Evolutionary conservation across 31 red algal species (phyloP).

Genomic region (Porphyra umbilicalis): DNA sequence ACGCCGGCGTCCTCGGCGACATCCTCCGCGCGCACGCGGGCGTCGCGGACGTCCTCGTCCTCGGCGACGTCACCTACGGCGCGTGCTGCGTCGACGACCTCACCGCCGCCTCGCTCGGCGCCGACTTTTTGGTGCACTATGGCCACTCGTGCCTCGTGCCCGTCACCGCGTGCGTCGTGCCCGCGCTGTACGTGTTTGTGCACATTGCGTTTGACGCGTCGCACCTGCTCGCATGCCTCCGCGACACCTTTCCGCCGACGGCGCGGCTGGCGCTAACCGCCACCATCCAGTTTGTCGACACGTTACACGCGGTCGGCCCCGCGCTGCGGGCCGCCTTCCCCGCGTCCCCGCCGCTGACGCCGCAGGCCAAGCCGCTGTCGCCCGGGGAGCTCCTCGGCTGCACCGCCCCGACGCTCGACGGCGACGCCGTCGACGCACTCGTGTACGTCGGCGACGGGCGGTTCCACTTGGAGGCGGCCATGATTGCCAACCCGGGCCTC

Average conservation of each 20-base stretch:
- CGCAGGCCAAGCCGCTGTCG: constrained; percentile 86
- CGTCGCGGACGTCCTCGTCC: constrained; percentile 29
- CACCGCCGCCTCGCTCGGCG: constrained; percentile 55
- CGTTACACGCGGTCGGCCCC: constrained; percentile 22
- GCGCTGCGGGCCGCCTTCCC: constrained; percentile 21
- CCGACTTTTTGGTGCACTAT: constrained; percentile 91
- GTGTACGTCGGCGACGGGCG: constrained; percentile 91
- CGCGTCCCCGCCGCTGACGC: constrained; percentile 14
- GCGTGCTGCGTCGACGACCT: constrained; percentile 98
- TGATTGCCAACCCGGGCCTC: constrained; percentile 97
- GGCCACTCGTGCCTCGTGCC: constrained; percentile 97
- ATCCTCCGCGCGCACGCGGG: constrained; percentile 44
- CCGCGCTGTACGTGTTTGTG: constrained; percentile 93
- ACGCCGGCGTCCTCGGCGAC: constrained; percentile 67
- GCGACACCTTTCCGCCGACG: constrained; percentile 31
- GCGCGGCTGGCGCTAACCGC: constrained; percentile 42
- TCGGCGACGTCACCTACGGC: constrained; percentile 97
- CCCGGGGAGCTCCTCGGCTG: constrained; percentile 98
- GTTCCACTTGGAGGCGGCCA: constrained; percentile 94
- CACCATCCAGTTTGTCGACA: constrained; percentile 95
- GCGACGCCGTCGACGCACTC: constrained; percentile 28
- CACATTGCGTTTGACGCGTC: constrained; percentile 62
- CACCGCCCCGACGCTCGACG: constrained; percentile 63
- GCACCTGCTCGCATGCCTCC: constrained; percentile 55
- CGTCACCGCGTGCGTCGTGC: constrained; percentile 46